Evolutionary conservation across 345 rosid genomes (phyloP), one percentile per base, ranked within the genome.

Genomic region (Ailanthus altissimus): DNA sequence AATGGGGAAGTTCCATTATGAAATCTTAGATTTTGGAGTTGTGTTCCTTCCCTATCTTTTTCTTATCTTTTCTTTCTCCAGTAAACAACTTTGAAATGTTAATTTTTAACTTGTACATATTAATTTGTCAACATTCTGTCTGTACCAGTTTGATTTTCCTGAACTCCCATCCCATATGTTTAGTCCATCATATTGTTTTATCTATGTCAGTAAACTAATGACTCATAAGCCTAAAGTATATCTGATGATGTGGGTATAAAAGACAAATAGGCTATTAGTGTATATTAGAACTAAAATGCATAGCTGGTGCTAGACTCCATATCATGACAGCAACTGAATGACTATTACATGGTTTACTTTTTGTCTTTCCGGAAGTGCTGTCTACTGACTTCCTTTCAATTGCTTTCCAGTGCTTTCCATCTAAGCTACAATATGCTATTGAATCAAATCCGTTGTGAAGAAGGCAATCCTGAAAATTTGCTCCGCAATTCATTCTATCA

Each of bases 391-490:
- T 67, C 16, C 16, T 77, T 86, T 82, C 59, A 54, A 21, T 76
- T 80, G 40, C 63, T 49, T 67, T 72, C 73, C 91, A 96, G 99
- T 85, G 98, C 98, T 65, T 96, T 96, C 84, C 99, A 96, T 89
- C 84, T 96, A 76, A 96, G 93, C 87, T 93, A 96, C 88, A 96
- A 96, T 85, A 96, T 93, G 97, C 97, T 96, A 81, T 84, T 96
- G 85, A 96, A 96, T 86, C 99, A 96, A 88, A 70, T 93, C 86
- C 91, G 97, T 42, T 85, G 87, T 86, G 99, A 96, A 90, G 99
- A 96, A 61, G 97, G 97, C 59, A 84, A 93, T 86, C 98, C 98
- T 76, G 99, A 96, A 86, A 93, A 92, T 85, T 87, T 96, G 88
- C 91, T 96, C 38, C 94, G 98, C 45, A 88, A 96, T 83, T 96